Conservation (phyloP, 139 green algal genomes). For the Ulvella scutata region DNA sequence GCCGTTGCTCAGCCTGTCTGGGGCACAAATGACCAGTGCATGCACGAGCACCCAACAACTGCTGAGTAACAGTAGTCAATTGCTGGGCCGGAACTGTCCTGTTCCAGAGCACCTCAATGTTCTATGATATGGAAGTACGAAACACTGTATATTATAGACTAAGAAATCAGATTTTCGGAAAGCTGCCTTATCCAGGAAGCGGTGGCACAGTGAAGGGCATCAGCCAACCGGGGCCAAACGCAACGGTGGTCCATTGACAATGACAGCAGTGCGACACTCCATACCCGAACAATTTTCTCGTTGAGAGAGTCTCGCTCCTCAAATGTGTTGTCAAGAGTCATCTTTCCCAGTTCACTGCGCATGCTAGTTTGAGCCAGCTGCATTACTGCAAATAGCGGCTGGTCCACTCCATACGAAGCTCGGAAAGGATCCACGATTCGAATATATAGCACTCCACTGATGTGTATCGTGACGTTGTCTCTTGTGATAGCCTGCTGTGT, state of each 20-base stretch:
- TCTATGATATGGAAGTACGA: no score
- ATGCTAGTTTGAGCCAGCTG: conserved; percentile 95
- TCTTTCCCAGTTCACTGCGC: conserved; percentile 91
- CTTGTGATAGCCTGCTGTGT: conserved; percentile 83
- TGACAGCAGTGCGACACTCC: neutral
- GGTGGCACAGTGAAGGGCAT: no score
- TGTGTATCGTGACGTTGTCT: conserved; percentile 92
- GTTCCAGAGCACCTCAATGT: no score
- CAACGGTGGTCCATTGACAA: neutral
- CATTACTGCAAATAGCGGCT: conserved; percentile 75
- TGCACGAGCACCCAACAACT: no score
- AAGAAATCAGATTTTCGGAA: no score
- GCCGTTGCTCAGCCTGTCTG: no score
- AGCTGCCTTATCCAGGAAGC: no score
- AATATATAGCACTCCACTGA: conserved; percentile 93
- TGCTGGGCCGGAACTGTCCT: no score
- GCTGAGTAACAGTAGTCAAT: no score
- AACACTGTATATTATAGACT: no score
- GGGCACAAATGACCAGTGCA: no score
- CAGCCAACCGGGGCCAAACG: neutral
- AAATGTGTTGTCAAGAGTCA: conserved; percentile 91
- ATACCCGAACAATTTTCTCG: conserved; percentile 57
- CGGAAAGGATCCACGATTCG: conserved; percentile 74
- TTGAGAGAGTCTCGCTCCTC: conserved; percentile 89
- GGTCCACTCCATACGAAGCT: conserved; percentile 88